Conservation (phyloP, 345 rosid species). For the Citrus australasica region DNA sequence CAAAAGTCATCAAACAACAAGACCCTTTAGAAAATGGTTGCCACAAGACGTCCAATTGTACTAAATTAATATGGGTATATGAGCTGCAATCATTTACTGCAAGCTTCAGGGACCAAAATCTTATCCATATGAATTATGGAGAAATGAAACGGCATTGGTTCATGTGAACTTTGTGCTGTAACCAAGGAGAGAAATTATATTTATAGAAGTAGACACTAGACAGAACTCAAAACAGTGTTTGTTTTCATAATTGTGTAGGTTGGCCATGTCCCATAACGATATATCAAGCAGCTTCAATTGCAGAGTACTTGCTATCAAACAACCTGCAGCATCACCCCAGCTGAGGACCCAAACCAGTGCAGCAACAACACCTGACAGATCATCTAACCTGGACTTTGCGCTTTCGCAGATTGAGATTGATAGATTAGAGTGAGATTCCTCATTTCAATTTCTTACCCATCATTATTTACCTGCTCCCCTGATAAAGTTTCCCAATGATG, state of each 20-base stretch:
- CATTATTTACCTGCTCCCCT: constrained; percentile 5
- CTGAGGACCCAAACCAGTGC: constrained; percentile 15
- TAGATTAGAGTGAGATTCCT: constrained; percentile 45
- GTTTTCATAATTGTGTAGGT: constrained; percentile 29
- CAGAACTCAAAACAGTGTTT: constrained; percentile 13
- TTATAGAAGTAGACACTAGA: background rate
- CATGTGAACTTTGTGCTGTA: background rate
- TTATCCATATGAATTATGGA: background rate
- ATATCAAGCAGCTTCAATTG: constrained; percentile 43
- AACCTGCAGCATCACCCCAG: constrained; percentile 29
- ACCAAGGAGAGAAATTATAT: background rate
- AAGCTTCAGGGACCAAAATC: background rate
- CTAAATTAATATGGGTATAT: background rate
- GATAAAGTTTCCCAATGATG: background rate
- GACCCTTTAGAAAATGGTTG: background rate
- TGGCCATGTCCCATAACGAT: constrained; percentile 48
- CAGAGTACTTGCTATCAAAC: constrained; percentile 65
- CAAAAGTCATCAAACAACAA: background rate
- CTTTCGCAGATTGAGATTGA: constrained; percentile 66
- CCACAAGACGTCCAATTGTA: background rate
- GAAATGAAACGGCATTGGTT: background rate
- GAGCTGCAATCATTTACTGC: background rate
- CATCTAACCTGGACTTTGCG: constrained; percentile 66
- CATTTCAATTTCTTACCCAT: background rate
- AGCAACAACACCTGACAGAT: constrained; percentile 22